Base-by-base conservation (phyloP, 257 asterid genomes). In the Rhazya stricta region DNA sequence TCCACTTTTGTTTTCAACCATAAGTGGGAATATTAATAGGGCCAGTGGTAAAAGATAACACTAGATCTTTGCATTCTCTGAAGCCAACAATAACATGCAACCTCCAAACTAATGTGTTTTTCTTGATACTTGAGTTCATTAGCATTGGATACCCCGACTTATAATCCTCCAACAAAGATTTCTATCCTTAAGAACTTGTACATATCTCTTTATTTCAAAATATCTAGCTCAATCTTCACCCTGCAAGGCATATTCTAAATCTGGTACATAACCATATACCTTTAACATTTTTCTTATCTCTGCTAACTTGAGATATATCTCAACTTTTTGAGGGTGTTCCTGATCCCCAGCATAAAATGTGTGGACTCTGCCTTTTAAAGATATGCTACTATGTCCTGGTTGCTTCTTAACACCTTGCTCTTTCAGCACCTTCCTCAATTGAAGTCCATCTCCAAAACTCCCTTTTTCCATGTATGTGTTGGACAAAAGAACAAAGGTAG, bases 311-410 rank as follows among this genome's bases (percentile, higher is more conserved):
- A 58, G 79, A 73, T 86, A 81, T n/a, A 86, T 86, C 42, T 51
- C 72, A 21, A 84, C 80, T 57, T 79, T 83, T 30, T 77, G 81
- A 27, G 81, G 86, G 72, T 88, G 93, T 41, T 77, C 71, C 11
- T 77, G 79, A 76, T 82, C 86, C 60, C 83, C 79, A 9, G 89
- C 88, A 75, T 80, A 80, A 85, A 86, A 88, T 57, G 32, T 76
- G 69, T 85, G 86, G 6, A 82, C 81, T 81, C 56, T 63, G 62
- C 86, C 85, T 51, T 77, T 45, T 77, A 86, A 60, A 32, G 75
- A 53, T 78, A 86, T 81, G 87, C 89, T 86, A 74, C 90, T 86
- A 57, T 77, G 80, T 29, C 90, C 88, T 3, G 89, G 81, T 80
- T 84, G 85, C 81, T 88, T 88, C 74, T 46, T 73, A 50, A 87